phyloP scores from a whole-genome alignment of 2,329 filamentous ascomycete genomes.

The Salinomyces thailandicus region DNA sequence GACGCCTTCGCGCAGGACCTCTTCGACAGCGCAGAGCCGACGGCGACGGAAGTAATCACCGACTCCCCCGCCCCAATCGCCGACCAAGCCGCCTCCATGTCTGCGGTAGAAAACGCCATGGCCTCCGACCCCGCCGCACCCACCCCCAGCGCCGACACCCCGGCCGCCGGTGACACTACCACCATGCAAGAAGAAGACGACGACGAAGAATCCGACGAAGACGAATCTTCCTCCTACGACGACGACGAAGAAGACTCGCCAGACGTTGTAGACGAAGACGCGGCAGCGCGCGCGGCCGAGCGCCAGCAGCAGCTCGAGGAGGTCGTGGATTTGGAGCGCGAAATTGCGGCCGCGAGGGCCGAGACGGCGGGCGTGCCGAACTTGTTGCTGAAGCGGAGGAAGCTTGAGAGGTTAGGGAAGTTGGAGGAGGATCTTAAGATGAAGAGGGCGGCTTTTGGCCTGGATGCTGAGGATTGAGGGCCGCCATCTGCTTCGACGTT shows the following conservation, averaged over 20 bases:
- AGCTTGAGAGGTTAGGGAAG: conserved; percentile 39
- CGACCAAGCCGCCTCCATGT: conserved; percentile 18
- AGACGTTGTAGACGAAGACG: conserved; percentile 43
- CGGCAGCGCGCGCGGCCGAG: conserved; percentile 37
- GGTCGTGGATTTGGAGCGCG: conserved; percentile 44
- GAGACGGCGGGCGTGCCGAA: conserved; percentile 33
- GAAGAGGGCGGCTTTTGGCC: conserved; percentile 37
- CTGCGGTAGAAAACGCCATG: conserved; percentile 14
- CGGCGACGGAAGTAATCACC: conserved; percentile 17
- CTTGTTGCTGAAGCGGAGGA: conserved; percentile 40
- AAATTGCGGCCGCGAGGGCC: conserved; percentile 32
- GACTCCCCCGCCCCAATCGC: conserved; percentile 20
- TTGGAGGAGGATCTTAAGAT: conserved; percentile 45
- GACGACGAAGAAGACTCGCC: conserved; percentile 34
- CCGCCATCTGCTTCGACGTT: no score
- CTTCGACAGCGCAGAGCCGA: conserved; percentile 1
- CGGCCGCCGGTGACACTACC: conserved; percentile 9
- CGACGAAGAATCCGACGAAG: conserved; percentile 15
- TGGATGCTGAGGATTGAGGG: conserved; percentile 17
- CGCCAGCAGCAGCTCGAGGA: conserved; percentile 41
- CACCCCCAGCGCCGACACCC: conserved; percentile 12
- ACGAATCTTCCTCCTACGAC: conserved; percentile 25
- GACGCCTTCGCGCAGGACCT: conserved; percentile 28
- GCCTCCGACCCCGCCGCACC: conserved; percentile 12
- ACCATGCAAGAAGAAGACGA: conserved; percentile 20